phyloP scores from a whole-genome alignment of 2,329 filamentous ascomycete species.

The Ophiostoma tasmaniense region DNA sequence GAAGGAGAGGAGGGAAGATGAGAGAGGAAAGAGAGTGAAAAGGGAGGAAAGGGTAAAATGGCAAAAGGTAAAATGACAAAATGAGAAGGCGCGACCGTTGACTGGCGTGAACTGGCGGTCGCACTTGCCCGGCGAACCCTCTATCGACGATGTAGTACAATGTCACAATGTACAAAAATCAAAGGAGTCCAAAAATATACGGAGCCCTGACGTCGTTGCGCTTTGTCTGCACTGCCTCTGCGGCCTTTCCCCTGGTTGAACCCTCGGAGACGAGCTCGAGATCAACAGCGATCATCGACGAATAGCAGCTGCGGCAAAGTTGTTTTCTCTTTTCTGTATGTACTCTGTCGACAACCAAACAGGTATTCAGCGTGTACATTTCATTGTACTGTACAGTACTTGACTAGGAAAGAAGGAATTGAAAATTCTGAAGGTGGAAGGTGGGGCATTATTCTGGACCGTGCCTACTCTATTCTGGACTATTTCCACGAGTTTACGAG shows the following conservation, averaged over 20 bases:
- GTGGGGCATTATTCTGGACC: conserved; percentile 10
- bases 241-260: neutral
- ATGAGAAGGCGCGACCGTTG: neutral
- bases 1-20: too few relatives aligned
- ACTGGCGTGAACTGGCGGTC: neutral
- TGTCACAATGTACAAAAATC: too few relatives aligned
- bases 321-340: neutral
- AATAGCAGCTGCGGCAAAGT: neutral
- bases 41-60: too few relatives aligned
- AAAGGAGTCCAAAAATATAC: neutral
- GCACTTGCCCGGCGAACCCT: neutral
- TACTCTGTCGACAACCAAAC: neutral
- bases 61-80: neutral
- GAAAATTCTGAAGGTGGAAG: conserved; percentile 17
- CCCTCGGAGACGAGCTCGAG: neutral
- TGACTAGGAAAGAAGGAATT: neutral
- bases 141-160: too few relatives aligned
- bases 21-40: neutral
- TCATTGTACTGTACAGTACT: neutral
- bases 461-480: neutral
- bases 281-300: neutral
- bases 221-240: neutral
- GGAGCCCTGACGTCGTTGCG: neutral
- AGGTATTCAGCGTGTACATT: neutral
- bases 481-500: neutral